phyloP scores from a whole-genome alignment of 1,284 basidiomycete genomes.

The Sanghuangporus baumii region DNA sequence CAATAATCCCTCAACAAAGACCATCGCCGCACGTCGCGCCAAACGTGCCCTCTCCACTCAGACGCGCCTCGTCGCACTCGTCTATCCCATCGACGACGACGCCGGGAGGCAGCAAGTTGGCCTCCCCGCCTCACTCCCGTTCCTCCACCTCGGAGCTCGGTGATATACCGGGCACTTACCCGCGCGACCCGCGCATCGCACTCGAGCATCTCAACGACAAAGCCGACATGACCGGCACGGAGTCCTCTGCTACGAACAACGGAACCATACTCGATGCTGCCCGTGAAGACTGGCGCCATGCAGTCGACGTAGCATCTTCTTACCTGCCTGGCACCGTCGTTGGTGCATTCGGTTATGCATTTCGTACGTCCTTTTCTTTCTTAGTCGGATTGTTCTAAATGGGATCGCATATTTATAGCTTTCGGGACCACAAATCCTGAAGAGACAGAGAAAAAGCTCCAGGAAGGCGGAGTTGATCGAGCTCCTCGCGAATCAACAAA shows the following conservation, averaged over 20 bases:
- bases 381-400: not conserved
- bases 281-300: not conserved
- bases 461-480: not conserved
- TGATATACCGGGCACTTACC: not conserved
- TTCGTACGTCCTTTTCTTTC: not conserved
- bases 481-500: too few species aligned
- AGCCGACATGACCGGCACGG: not conserved
- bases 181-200: slow-evolving; percentile 4
- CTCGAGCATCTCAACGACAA: not conserved
- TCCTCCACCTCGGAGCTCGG: not conserved
- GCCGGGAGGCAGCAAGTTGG: not conserved
- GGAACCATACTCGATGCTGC: not conserved
- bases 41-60: too few species aligned
- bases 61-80: too few species aligned
- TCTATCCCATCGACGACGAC: too few species aligned
- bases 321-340: not conserved
- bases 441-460: not conserved
- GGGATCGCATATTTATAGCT: not conserved
- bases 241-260: not conserved
- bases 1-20: too few species aligned
- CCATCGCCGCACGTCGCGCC: too few species aligned
- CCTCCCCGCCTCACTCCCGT: not conserved
- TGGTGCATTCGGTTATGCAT: not conserved
- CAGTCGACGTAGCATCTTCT: not conserved
- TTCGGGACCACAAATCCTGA: not conserved